These are phyloP conservation scores for Paecilomyces sp. DNA, from an alignment of 2,329 filamentous ascomycete species.

Conservation along the genomic window DNA sequence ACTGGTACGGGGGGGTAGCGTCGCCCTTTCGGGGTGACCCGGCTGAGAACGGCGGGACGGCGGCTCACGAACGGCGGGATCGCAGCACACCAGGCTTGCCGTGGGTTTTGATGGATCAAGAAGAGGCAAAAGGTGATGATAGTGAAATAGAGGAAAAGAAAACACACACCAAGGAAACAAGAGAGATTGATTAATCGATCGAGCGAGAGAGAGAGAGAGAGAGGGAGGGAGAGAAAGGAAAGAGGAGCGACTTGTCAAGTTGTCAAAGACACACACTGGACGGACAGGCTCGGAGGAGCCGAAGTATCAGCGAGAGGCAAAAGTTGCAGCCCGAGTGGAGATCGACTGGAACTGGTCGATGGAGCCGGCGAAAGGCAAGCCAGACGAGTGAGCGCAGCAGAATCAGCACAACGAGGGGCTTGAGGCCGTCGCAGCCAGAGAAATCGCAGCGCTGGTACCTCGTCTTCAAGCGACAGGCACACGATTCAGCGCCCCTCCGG, in stretches of 20 bases:
- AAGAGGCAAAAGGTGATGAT: no score
- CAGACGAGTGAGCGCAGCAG: neutral
- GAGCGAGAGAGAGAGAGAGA: neutral
- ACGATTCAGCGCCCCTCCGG: neutral
- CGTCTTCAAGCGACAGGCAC: neutral
- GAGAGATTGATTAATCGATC: no score
- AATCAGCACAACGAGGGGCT: neutral
- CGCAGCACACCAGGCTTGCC: neutral
- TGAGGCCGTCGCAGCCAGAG: neutral
- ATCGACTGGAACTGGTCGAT: neutral
- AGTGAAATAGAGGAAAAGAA: neutral
- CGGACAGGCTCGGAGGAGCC: neutral
- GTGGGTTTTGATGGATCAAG: no score
- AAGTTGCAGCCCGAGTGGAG: constrained; percentile 2
- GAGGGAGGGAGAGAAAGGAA: neutral
- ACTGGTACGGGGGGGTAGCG: neutral
- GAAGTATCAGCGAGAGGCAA: constrained; percentile 1
- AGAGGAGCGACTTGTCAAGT: constrained; percentile 11
- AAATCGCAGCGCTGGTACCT: neutral
- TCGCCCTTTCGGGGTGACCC: neutral
- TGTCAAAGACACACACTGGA: neutral
- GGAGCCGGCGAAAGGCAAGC: constrained; percentile 1
- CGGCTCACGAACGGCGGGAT: neutral
- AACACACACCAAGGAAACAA: neutral
- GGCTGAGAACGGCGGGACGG: neutral